Base-by-base conservation (phyloP, 441 rosid genomes). In the Populus tomentosa region DNA sequence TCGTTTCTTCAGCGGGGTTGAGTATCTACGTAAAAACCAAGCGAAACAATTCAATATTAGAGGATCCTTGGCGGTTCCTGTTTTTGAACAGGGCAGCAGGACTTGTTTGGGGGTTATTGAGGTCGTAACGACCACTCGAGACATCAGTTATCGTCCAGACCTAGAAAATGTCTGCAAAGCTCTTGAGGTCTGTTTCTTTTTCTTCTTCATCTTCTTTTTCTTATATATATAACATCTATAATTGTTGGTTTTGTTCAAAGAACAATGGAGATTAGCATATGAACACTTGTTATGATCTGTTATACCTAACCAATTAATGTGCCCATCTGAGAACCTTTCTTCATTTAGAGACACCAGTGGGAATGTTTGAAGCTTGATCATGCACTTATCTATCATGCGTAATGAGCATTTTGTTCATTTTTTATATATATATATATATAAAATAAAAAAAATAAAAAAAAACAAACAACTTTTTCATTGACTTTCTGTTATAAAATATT, bases 71-170 rank as follows among this genome's bases (percentile, higher is more conserved):
- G 83, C 85, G 13, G 80, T 80, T 75, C 85, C 85, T 33, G 74
- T 83, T 23, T 80, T 83, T 40, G 83, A 83, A 74, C 71, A 59
- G 18, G 81, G 79, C 61, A 92, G 91, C 68, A 86, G 95, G 46
- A 87, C 67, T 80, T 95, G 97, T 87, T 84, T 93, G 82, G 98
- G 99, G 63, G 98, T 95, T 80, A 91, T 95, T 83, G 99, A 95
- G 93, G 85, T 95, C 69, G 87, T 93, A 69, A 89, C 93, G 23
- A 95, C 98, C 73, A 83, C 86, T 69, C 91, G 82, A 82, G 87
- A 88, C 84, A 87, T 84, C 82, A 88, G 86, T 79, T 93, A 91
- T 75, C 83, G 88, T 3, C 89, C 91, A 10, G 97, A 93, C 69
- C 89, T 93, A 72, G 95, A 93, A 76, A 87, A 86, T 75, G 83